phyloP scores from a whole-genome alignment of 2,329 filamentous ascomycete genomes.

The Colletotrichum sp. region DNA sequence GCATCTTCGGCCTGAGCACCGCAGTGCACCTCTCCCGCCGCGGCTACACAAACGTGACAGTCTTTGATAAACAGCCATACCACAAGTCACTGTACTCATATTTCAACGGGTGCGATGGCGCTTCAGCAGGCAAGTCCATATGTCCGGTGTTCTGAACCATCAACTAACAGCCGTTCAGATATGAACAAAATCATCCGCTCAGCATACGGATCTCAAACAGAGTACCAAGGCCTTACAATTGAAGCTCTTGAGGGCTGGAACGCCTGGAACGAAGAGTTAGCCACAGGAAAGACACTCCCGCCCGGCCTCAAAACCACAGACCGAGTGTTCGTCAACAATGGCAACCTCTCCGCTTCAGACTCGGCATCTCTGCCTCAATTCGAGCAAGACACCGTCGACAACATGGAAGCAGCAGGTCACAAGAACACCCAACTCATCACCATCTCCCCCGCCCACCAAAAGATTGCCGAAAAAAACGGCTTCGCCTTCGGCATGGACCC shows the following conservation, averaged over 20 bases:
- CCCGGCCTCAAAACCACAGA: slow-evolving; percentile 40
- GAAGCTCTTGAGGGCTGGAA: slow-evolving; percentile 48
- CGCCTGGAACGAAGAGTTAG: slow-evolving; percentile 48
- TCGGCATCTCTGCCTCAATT: slow-evolving; percentile 30
- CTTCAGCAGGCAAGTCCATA: slow-evolving; percentile 40
- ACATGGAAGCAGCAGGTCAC: slow-evolving; percentile 38
- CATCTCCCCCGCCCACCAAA: slow-evolving; percentile 28
- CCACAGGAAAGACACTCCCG: slow-evolving; percentile 31
- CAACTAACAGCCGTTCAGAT: slow-evolving; percentile 27
- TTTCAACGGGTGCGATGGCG: slow-evolving; percentile 44
- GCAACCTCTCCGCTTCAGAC: slow-evolving; percentile 34
- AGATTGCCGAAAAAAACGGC: slow-evolving; percentile 31
- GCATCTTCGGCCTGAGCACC: slow-evolving; percentile 33
- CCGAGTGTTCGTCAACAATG: slow-evolving; percentile 42
- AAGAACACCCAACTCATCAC: slow-evolving; percentile 39
- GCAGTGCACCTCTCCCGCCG: slow-evolving; percentile 33
- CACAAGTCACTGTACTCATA: slow-evolving; percentile 45
- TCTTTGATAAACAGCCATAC: slow-evolving; percentile 53
- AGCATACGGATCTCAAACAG: slow-evolving; percentile 45
- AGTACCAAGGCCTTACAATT: slow-evolving; percentile 50
- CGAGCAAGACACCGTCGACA: slow-evolving; percentile 39
- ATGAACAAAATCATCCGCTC: slow-evolving; percentile 50
- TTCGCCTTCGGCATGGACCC: slow-evolving; percentile 39
- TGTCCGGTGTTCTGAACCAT: neutral
- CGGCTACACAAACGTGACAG: slow-evolving; percentile 51